phyloP scores from a whole-genome alignment of 768 basidiomycete species.

The Hericium rajendrae region DNA sequence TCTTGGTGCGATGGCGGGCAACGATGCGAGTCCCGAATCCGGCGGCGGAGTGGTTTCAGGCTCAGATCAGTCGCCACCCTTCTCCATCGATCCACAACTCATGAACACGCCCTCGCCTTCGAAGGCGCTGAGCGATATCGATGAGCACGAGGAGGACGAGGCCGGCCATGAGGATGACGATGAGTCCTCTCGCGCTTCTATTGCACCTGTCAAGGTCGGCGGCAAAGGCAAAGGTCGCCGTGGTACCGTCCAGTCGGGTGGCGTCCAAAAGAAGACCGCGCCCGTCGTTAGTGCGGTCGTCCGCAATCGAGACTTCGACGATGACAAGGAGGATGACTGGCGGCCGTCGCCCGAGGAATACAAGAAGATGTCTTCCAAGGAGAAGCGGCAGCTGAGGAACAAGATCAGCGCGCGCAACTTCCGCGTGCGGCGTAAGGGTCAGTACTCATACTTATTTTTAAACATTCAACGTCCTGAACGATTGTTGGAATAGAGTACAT shows the following conservation, averaged over 20 bases:
- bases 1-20: constrained; percentile 24
- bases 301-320: constrained; percentile 32
- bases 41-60: constrained; percentile 5
- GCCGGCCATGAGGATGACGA: constrained; percentile 23
- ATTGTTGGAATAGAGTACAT: constrained; percentile 65
- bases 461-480: not conserved
- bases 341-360: constrained; percentile 87
- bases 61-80: constrained; percentile 20
- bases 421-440: constrained; percentile 88
- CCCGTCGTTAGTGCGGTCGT: constrained; percentile 20
- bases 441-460: constrained; percentile 10
- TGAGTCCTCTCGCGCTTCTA: constrained; percentile 19
- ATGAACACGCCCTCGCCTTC: constrained; percentile 53
- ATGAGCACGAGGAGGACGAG: constrained; percentile 25
- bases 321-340: constrained; percentile 67
- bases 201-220: constrained; percentile 21
- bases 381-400: constrained; percentile 92
- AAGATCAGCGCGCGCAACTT: constrained; percentile 96
- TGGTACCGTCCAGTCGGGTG: constrained; percentile 66
- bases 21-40: constrained; percentile 21
- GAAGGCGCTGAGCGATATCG: constrained; percentile 31
- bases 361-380: constrained; percentile 89
- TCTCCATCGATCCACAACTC: constrained; percentile 68
- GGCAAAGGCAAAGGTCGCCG: constrained; percentile 48
- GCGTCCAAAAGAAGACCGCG: constrained; percentile 51